phyloP scores from a whole-genome alignment of 2,329 filamentous ascomycete genomes.

The Metarhizium humberi region DNA sequence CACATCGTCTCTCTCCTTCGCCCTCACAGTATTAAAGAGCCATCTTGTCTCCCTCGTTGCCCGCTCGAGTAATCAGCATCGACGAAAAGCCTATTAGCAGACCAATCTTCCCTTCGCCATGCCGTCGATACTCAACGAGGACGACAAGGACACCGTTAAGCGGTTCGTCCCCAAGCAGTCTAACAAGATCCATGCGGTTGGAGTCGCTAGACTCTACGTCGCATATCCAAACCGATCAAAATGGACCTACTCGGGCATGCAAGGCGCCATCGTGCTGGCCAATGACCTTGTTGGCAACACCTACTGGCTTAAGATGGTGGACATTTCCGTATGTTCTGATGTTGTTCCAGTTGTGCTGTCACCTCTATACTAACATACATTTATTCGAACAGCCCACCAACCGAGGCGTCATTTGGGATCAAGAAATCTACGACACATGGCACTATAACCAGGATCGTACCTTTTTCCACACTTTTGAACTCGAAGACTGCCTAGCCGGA shows the following conservation, averaged over 20 bases:
- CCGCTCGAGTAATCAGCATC: neutral
- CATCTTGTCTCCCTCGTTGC: neutral
- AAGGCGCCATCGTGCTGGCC: conserved; percentile 82
- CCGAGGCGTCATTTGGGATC: conserved; percentile 88
- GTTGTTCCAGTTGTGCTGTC: no score
- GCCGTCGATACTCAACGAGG: conserved; percentile 70
- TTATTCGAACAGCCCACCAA: conserved; percentile 49
- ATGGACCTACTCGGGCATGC: conserved; percentile 93
- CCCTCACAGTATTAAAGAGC: neutral
- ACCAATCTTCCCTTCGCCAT: conserved; percentile 24
- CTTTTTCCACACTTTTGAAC: conserved; percentile 96
- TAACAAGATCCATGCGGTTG: conserved; percentile 97
- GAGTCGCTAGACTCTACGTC: conserved; percentile 86
- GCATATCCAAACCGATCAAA: conserved; percentile 73
- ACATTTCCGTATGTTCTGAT: conserved; percentile 63
- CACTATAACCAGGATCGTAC: conserved; percentile 93
- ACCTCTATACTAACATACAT: conserved; percentile 3
- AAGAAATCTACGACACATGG: conserved; percentile 95
- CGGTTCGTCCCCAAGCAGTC: conserved; percentile 84
- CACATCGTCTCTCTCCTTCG: neutral
- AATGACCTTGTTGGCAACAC: conserved; percentile 94
- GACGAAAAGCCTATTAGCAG: neutral
- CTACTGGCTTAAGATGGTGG: conserved; percentile 95
- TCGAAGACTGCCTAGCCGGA: conserved; percentile 83
- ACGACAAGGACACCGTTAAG: conserved; percentile 95